Evolutionary conservation across 2,329 filamentous ascomycete species (phyloP), one percentile per base, ranked within the genome.

Genomic region (Mollisia scopiformis): DNA sequence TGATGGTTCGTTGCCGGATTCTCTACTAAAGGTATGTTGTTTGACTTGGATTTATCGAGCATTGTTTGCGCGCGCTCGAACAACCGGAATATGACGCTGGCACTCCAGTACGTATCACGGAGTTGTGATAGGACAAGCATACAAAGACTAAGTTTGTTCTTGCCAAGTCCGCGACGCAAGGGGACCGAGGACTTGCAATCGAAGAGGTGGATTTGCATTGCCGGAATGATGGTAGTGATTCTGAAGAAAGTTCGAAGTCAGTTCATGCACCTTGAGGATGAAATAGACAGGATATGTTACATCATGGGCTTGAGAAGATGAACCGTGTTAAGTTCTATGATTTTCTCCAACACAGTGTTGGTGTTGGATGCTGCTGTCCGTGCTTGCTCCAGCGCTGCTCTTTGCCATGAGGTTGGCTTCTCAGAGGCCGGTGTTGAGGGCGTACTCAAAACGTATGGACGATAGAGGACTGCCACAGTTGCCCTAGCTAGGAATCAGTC

Each of bases 111-210:
- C 1, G 66, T 69, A 27, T 73, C 69, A 33, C 72, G 71, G 8
- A 75, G 60, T 47, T 74, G 69, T 43, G 73, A 66, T 63, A 75
- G 57, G 10, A 74, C 65, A 47, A 74, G 59, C 72, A 75, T 75
- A 41, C 69, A 73, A 31, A 73, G 43, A n/a, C n/a, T 47, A 25
- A 47, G 43, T 14, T 47, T 75, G 47, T 74, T 73, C 2, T 71
- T 68, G 11, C 68, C 62, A 25, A 75, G 65, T 6, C 68, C 68
- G 3, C 63, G 67, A 3, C 69, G 68, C 3, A 74, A 62, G 1
- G 66, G 46, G 19, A 66, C 62, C 16, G 58, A 55, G 3, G 64
- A 67, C 54, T 68, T 70, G 63, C 69, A 74, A 23, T 68, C 68
- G 10, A 72, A 65, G 1, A 74, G 66, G 54, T 75, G 71, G 11